phyloP scores from a whole-genome alignment of 257 asterid species.

The Solanum sejunctum region DNA sequence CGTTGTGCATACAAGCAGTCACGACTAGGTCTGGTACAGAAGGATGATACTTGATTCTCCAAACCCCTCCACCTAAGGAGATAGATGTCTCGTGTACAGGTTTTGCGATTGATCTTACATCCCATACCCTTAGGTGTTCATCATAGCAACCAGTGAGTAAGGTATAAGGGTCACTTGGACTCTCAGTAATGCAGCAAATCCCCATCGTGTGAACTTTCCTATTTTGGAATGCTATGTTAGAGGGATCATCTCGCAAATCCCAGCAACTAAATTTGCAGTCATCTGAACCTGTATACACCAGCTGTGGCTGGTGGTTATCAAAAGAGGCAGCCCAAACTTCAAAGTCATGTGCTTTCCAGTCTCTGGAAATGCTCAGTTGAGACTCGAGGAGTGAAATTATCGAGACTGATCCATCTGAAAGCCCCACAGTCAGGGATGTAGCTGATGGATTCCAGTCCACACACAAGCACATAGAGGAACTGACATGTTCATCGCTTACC shows the following conservation, averaged over 20 bases:
- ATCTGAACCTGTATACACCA: conserved; percentile 72
- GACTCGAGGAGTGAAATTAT: conserved; percentile 47
- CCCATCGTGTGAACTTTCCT: conserved; percentile 73
- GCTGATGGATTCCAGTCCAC: conserved; percentile 72
- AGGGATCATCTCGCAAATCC: conserved; percentile 70
- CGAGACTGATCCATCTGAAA: conserved; percentile 75
- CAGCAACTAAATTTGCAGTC: conserved; percentile 91
- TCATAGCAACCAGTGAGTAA: conserved; percentile 83
- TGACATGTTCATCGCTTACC: conserved; percentile 32
- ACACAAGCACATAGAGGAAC: conserved; percentile 82
- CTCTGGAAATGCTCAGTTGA: conserved; percentile 27
- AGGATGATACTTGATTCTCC: conserved; percentile 94
- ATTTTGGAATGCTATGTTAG: conserved; percentile 47
- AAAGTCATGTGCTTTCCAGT: conserved; percentile 83
- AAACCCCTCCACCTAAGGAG: conserved; percentile 59
- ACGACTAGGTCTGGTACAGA: conserved; percentile 35
- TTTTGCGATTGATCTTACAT: conserved; percentile 49
- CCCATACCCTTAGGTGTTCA: conserved; percentile 77
- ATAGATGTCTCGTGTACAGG: conserved; percentile 46
- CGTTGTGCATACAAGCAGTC: conserved; percentile 92
- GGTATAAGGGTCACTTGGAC: conserved; percentile 52
- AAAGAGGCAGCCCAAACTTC: conserved; percentile 88
- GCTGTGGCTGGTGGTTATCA: conserved; percentile 64
- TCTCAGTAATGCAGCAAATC: conserved; percentile 64
- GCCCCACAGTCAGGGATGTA: conserved; percentile 70